Base-by-base conservation (phyloP, 257 asterid species). In the Ilex asprella region DNA sequence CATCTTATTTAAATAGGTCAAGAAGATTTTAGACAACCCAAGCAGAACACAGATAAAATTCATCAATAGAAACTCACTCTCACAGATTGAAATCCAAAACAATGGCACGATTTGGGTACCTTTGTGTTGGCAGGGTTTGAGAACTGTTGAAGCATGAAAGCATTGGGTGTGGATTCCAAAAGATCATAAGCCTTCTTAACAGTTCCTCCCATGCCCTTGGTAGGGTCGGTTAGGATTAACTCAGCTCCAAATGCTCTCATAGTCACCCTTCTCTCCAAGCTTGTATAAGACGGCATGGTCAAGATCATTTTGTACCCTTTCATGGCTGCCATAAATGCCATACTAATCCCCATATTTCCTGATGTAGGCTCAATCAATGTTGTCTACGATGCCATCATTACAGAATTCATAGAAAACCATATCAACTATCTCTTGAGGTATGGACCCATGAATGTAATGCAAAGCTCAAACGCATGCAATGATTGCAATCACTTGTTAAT, bases 171-270 rank as follows among this genome's bases (percentile, higher is more conserved):
- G 10, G 89, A 77, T 56, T 89, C 97, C 56, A 93, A 65, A 73
- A 93, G 91, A 0, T 85, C 69, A 56, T 84, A 79, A 65, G 99
- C 97, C 68, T 93, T 86, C 81, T 82, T 93, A 51, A 93, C 95
- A 0, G 99, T 89, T 39, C 99, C 99, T 43, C 95, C 97, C 99
- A 93, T 93, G 49, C 99, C 99, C 46, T 93, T 93, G 39, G 82
- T 51, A 0, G 99, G 99, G 43, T 93, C 99, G 0, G 99, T 93
- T 62, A 93, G 84, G 78, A 89, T 73, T 57, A 93, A 69, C 31
- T 93, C 95, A 1, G 99, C 99, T 50, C 99, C 99, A 52, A 93
- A 93, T 3, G 94, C 94, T 62, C 87, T 93, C 99, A 93, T 93
- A 0, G 87, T 74, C 60, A 93, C 99, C 69, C 99, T 78, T 70